Percentiles rank a stretch among this genome's conserved stretches.
These are phyloP conservation scores for Meyerozyma athensensis DNA, from an alignment of 1,139 yeast species.

Conservation along the genomic window DNA sequence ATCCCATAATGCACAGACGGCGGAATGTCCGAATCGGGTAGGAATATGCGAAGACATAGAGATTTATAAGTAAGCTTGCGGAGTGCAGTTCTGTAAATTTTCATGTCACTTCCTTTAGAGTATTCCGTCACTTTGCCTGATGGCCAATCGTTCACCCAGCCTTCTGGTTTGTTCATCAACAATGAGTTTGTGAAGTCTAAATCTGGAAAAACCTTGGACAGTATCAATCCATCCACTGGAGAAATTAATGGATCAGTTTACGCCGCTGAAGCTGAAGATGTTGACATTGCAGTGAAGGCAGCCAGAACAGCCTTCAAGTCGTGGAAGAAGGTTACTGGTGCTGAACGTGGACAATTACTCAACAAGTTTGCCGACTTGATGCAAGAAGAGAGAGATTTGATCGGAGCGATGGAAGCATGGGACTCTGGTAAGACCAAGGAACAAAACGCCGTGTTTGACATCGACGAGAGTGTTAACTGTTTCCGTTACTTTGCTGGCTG, in stretches of 20 bases:
- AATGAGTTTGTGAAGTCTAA: slow-evolving; percentile 67
- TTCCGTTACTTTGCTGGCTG: slow-evolving; percentile 77
- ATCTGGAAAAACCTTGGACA: slow-evolving; percentile 58
- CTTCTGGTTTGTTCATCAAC: slow-evolving; percentile 78
- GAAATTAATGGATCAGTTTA: slow-evolving; percentile 61
- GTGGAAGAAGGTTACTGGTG: slow-evolving; percentile 43
- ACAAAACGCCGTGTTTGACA: slow-evolving; percentile 48
- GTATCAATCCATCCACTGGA: slow-evolving; percentile 66
- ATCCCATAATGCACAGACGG: neutral
- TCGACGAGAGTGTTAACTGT: slow-evolving; percentile 52
- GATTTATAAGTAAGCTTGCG: neutral
- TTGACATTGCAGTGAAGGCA: slow-evolving; percentile 70
- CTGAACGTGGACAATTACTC: slow-evolving; percentile 50
- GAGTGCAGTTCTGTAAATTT: neutral
- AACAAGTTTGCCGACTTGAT: slow-evolving; percentile 58
- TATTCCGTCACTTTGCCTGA: slow-evolving; percentile 50
- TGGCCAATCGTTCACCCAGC: slow-evolving; percentile 56
- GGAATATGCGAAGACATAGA: neutral
- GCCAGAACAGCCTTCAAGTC: slow-evolving; percentile 65
- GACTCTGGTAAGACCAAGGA: slow-evolving; percentile 75
- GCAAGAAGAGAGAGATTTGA: slow-evolving; percentile 50
- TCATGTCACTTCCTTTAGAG: slow-evolving; percentile 34
- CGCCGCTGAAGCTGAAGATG: slow-evolving; percentile 64
- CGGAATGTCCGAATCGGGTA: neutral
- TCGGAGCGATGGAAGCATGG: slow-evolving; percentile 70